A percentile compares a stretch with the other conserved stretches of the same genome.
These are phyloP conservation scores for Globisporangium recalcitrans DNA, from an alignment of 352 stramenopile species.

Conservation along the genomic window DNA sequence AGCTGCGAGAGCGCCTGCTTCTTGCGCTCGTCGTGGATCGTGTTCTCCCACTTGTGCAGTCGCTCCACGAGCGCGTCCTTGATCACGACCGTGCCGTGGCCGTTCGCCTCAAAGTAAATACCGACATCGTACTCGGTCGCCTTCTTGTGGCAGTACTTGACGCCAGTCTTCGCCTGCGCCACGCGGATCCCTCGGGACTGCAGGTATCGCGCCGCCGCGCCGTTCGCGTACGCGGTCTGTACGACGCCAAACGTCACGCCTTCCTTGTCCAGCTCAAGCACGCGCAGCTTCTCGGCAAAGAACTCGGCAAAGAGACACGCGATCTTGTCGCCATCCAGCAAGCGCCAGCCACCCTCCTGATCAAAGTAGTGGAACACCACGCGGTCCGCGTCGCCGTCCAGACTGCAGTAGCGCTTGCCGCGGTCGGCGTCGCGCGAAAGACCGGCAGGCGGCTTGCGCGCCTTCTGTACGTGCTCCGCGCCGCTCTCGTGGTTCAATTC, in stretches of 20 bases:
- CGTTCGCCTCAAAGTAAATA: conserved; percentile 99
- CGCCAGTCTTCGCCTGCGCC: conserved; percentile 93
- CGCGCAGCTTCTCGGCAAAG: conserved; percentile 87
- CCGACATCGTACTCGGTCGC: conserved; percentile 95
- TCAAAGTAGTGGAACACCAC: conserved; percentile 97
- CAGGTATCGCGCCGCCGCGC: conserved; percentile 89
- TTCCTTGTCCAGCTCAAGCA: conserved; percentile 65
- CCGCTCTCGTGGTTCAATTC: conserved; percentile 96
- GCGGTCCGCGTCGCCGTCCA: conserved; percentile 98
- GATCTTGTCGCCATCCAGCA: conserved; percentile 99
- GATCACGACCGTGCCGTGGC: conserved; percentile 98
- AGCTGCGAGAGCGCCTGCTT: conserved; percentile 82
- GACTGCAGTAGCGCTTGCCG: conserved; percentile 85
- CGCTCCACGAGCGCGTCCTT: conserved; percentile 83
- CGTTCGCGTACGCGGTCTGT: conserved; percentile 99
- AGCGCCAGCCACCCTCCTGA: conserved; percentile 56
- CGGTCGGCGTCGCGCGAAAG: conserved; percentile 60
- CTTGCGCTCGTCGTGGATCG: conserved; percentile 69
- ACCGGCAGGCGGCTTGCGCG: conserved; percentile 68
- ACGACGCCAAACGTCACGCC: conserved; percentile 92
- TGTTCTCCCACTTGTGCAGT: conserved; percentile 76
- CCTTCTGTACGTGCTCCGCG: conserved; percentile 96
- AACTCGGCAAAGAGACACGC: conserved; percentile 94
- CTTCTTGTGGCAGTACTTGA: conserved; percentile 97
- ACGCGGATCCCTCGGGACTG: conserved; percentile 70